Evolutionary conservation across 805 yeast genomes (phyloP).

Genomic region (Lipomyces kockii): DNA sequence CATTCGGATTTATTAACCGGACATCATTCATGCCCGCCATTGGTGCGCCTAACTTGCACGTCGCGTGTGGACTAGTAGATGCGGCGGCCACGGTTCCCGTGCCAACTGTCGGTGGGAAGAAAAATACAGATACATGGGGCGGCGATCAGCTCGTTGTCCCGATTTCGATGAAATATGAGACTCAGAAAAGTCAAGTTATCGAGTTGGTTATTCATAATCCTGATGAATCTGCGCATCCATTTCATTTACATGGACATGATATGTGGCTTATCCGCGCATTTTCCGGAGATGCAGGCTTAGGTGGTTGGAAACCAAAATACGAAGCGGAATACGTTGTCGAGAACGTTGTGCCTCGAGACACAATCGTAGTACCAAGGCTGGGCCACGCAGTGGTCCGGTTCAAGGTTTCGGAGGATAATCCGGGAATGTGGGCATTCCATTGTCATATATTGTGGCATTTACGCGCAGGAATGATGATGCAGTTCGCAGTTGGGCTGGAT

Average conservation of each 20-base stretch:
- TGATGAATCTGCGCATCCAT: constrained; percentile 81
- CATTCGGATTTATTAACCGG: constrained; percentile 47
- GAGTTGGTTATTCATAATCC: constrained; percentile 78
- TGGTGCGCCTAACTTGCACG: constrained; percentile 42
- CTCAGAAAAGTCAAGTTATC: constrained; percentile 57
- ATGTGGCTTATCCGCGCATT: constrained; percentile 64
- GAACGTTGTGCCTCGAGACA: constrained; percentile 82
- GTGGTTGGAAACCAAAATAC: constrained; percentile 22
- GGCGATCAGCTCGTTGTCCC: constrained; percentile 62
- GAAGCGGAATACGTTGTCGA: constrained; percentile 54
- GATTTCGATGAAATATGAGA: constrained; percentile 48
- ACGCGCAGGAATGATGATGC: constrained; percentile 89
- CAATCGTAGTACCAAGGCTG: constrained; percentile 74
- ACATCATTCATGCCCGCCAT: constrained; percentile 39
- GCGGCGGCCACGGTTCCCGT: constrained; percentile 41
- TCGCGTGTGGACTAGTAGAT: constrained; percentile 38
- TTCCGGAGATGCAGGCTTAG: constrained; percentile 17
- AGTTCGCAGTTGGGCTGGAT: constrained; percentile 50
- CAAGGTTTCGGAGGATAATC: constrained; percentile 74
- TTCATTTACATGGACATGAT: constrained; percentile 76
- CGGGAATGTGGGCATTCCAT: constrained; percentile 98
- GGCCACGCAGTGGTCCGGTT: constrained; percentile 86
- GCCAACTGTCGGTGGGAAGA: constrained; percentile 60
- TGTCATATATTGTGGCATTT: constrained; percentile 99
- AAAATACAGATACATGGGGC: constrained; percentile 70